Evolutionary conservation across 1,284 basidiomycete genomes (phyloP).

Genomic region (Ustilago loliicola): DNA sequence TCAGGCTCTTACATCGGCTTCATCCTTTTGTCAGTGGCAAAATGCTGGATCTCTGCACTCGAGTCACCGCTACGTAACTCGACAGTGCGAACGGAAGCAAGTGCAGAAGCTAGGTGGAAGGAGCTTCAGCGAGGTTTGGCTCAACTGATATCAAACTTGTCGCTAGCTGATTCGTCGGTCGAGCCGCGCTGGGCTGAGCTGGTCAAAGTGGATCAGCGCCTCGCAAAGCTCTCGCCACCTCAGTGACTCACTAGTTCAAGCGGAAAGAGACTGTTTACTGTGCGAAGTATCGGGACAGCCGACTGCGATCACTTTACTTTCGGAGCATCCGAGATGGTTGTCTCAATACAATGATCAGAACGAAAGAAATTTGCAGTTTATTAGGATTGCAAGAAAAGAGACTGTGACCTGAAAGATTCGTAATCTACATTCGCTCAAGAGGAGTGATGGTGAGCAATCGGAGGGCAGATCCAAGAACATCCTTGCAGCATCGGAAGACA

Average conservation of each 20-base stretch:
- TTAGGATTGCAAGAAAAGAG: no score
- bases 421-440: slow-evolving; percentile 83
- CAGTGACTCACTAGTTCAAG: neutral
- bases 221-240: slow-evolving; percentile 5
- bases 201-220: slow-evolving; percentile 21
- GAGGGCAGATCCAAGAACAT: slow-evolving; percentile 89
- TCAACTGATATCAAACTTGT: slow-evolving; percentile 9
- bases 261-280: neutral
- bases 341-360: no score
- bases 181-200: slow-evolving; percentile 20
- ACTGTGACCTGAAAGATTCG: no score
- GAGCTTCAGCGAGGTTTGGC: slow-evolving; percentile 4
- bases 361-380: no score
- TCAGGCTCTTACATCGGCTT: neutral
- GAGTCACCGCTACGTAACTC: slow-evolving; percentile 19
- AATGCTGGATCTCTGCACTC: slow-evolving; percentile 23
- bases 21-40: slow-evolving; percentile 18
- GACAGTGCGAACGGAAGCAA: neutral
- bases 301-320: no score
- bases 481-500: slow-evolving; percentile 87
- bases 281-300: neutral
- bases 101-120: slow-evolving; percentile 5
- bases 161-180: slow-evolving; percentile 3
- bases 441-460: slow-evolving; percentile 85
- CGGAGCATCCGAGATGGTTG: no score